Base-by-base conservation (phyloP, 768 basidiomycete species). In the Phlebiopsis flavidoalba region DNA sequence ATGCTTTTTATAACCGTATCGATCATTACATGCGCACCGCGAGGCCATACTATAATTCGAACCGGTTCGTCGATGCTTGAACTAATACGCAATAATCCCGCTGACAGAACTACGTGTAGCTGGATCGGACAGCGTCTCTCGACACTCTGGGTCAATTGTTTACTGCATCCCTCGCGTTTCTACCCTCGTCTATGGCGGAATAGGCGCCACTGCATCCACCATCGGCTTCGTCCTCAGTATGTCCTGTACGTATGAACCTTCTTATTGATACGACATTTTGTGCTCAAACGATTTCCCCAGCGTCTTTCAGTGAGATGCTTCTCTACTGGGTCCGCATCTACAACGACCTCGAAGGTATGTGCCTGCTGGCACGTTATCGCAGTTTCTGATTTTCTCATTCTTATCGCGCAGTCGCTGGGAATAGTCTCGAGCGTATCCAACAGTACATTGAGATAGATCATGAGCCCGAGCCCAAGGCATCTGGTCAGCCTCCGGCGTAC, bases 281-380 rank as follows among this genome's bases (percentile, higher is more conserved):
- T 21, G 17, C 14, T 45, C 35, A 10, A 36, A 35, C 24, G 60
- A 4, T 24, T 12, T 11, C 19, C 21, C 8, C 33, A 75, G 80
- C 85, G 19, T 76, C 74, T 3, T 87, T 89, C 69, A 84, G 82
- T 54, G 71, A 76, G 15, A 67, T 81, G 72, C 83, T 89, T 46
- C 67, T 89, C 43, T 82, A 74, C 74, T 79, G 77, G 77, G 73
- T 83, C 19, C 71, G 79, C 12, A 63, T 73, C 15, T 61, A 73
- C 56, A 83, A 83, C 63, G 71, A 75, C 36, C 73, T 82, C 37
- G 79, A 83, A 63, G 76, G 62, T 57, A 57, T 31, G 57, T 46
- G 58, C 22, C 4, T 0, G 24, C 31, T 26, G 6, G 17, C 21
- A 21, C 3, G 22, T 17, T 49, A 19, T 53, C 3, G 19, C 49